Percentiles rank a stretch among this genome's conserved stretches.
These are phyloP conservation scores for Yamadazyma siamensis DNA, from an alignment of 1,139 yeast species.

Conservation along the genomic window DNA sequence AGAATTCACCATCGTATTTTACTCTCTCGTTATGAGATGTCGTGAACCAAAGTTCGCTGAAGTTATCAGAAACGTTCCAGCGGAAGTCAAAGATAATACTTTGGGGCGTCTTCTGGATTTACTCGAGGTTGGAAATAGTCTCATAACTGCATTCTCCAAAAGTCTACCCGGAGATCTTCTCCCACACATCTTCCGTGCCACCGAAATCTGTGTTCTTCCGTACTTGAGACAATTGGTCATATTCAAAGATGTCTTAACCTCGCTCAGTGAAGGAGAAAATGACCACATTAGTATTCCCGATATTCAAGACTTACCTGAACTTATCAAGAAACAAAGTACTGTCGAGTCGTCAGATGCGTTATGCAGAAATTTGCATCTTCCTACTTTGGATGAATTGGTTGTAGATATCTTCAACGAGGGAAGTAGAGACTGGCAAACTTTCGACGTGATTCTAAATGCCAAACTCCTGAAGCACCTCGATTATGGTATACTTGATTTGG, in stretches of 20 bases:
- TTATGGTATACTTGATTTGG: conserved; percentile 25
- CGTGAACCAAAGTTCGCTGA: neutral
- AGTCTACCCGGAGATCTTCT: too few species aligned
- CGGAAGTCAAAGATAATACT: neutral
- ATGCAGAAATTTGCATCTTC: conserved; percentile 10
- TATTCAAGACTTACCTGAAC: conserved; percentile 17
- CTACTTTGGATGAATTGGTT: conserved; percentile 11
- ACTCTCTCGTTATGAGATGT: conserved; percentile 16
- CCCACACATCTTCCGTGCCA: conserved; percentile 19
- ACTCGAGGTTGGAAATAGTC: neutral
- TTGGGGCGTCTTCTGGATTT: neutral
- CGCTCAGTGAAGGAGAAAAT: conserved; percentile 24
- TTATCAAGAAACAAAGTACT: conserved; percentile 16
- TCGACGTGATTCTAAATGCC: conserved; percentile 23
- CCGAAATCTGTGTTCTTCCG: conserved; percentile 32
- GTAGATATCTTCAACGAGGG: conserved; percentile 3
- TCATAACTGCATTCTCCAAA: too few species aligned
- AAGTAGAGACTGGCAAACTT: conserved; percentile 23
- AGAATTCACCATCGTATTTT: conserved; percentile 20
- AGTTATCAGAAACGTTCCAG: too few species aligned
- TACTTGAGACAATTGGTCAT: conserved; percentile 36
- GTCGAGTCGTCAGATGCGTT: conserved; percentile 17
- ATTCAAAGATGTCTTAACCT: conserved; percentile 32
- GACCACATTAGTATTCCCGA: conserved; percentile 16
- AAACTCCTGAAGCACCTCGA: conserved; percentile 24